Evolutionary conservation across 2,329 filamentous ascomycete species (phyloP).

Genomic region (Aspergillaceae sp.): DNA sequence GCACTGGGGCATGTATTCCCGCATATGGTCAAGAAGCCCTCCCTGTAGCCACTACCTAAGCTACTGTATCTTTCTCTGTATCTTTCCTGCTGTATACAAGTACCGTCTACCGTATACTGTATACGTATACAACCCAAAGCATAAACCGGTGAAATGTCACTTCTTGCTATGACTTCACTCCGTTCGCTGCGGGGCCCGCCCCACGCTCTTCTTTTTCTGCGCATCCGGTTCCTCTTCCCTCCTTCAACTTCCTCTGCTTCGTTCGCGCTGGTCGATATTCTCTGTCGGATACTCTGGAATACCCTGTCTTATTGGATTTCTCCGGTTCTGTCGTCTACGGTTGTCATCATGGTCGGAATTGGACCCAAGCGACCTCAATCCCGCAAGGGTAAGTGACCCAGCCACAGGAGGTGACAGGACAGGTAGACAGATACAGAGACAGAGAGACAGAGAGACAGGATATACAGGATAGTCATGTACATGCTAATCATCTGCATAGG

Average conservation of each 20-base stretch:
- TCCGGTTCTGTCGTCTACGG: background rate
- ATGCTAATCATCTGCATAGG: constrained; percentile 43
- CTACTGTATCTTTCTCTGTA: background rate
- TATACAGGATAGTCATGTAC: background rate
- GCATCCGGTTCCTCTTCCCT: constrained; percentile 4
- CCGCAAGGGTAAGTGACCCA: constrained; percentile 59
- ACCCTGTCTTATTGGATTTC: constrained; percentile 2
- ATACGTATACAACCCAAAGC: background rate
- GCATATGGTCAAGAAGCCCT: constrained; percentile 19
- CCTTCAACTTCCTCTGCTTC: background rate
- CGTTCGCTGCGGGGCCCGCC: constrained; percentile 7
- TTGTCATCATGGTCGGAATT: constrained; percentile 53
- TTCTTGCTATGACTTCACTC: constrained; percentile 5
- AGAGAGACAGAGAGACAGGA: constrained; percentile 4
- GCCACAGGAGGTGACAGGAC: too few species aligned
- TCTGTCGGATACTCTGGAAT: background rate
- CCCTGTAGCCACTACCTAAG: background rate
- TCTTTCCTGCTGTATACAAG: background rate
- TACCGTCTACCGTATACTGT: background rate
- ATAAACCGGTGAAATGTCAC: background rate
- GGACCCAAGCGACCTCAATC: constrained; percentile 57
- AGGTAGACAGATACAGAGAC: too few species aligned
- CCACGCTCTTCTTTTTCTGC: constrained; percentile 17
- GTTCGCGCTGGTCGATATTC: background rate
- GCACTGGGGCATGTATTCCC: constrained; percentile 30